Evolutionary conservation across 2,329 filamentous ascomycete genomes (phyloP).

Genomic region (Microsporum audouinii): DNA sequence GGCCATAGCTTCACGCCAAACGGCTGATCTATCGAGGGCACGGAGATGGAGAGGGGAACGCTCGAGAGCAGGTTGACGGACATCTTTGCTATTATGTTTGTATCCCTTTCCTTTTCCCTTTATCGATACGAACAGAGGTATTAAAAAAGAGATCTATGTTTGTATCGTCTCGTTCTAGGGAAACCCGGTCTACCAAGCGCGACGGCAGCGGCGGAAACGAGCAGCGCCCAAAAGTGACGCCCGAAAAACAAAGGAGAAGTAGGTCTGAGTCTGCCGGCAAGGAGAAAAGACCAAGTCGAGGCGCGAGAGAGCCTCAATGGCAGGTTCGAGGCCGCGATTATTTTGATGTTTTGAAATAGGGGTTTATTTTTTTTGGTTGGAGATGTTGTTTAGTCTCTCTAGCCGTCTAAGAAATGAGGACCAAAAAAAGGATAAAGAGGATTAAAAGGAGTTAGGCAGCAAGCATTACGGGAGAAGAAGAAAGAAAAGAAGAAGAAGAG

Average conservation of each 20-base stretch:
- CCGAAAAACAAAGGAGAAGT: not conserved
- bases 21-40: constrained; percentile 69
- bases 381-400: not conserved
- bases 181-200: not conserved
- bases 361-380: not conserved
- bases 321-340: not conserved
- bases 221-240: not conserved
- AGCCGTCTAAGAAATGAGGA: not conserved
- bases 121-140: not conserved
- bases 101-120: not conserved
- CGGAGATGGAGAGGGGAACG: constrained; percentile 11
- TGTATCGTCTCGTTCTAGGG: not conserved
- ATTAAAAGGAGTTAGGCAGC: constrained; percentile 3
- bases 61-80: constrained; percentile 10
- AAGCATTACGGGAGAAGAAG: constrained; percentile 6
- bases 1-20: constrained; percentile 81
- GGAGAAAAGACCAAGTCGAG: not conserved
- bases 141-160: not conserved
- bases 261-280: not conserved
- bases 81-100: not conserved
- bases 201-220: constrained; percentile 4
- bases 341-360: not conserved
- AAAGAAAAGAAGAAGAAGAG: not conserved
- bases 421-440: constrained; percentile 9
- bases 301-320: not conserved